Base-by-base conservation (phyloP, 177 flowering plant species). In the Vitis hybrid region DNA sequence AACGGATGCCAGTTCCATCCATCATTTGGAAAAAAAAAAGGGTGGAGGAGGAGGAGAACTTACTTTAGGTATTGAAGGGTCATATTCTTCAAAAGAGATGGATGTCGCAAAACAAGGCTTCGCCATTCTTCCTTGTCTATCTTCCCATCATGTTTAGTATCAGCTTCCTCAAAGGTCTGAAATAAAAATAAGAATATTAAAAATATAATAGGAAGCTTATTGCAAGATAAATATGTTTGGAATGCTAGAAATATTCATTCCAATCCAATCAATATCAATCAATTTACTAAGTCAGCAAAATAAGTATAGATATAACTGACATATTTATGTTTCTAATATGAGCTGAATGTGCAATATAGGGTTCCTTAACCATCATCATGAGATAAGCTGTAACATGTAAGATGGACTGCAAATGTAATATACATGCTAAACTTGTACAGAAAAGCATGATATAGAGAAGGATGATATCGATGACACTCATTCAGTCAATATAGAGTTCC, bases 51-150 rank as follows among this genome's bases (percentile, higher is more conserved):
- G 46, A 40, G 11, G 3, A 62, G 21, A 62, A 67, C 77, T 72
- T 74, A 85, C 88, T 76, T 83, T 80, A 85, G 88, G 70, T 85
- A 85, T 65, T 77, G 88, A 60, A 85, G 84, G 65, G 86, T 85
- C 86, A 85, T 85, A 73, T 85, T 85, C 77, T 85, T 85, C 70
- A 85, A 60, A 50, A 85, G 85, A 48, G 88, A 85, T 2, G 88
- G 86, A 66, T 85, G 88, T 48, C 83, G 82, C 67, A 81, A 24
- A 70, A 85, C 88, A 69, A 85, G 84, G 62, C 67, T 81, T 56
- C 82, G 66, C 88, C 88, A 85, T 73, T 85, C 88, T 74, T 85
- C 88, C 76, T 85, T 85, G 72, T 85, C 88, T 70, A 85, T 85
- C 79, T 77, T 83, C 66, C 88, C 88, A 50, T 85, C 86, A 70